Evolutionary conservation across 2,329 filamentous ascomycete genomes (phyloP).

Genomic region (Magnaporthales sp.): DNA sequence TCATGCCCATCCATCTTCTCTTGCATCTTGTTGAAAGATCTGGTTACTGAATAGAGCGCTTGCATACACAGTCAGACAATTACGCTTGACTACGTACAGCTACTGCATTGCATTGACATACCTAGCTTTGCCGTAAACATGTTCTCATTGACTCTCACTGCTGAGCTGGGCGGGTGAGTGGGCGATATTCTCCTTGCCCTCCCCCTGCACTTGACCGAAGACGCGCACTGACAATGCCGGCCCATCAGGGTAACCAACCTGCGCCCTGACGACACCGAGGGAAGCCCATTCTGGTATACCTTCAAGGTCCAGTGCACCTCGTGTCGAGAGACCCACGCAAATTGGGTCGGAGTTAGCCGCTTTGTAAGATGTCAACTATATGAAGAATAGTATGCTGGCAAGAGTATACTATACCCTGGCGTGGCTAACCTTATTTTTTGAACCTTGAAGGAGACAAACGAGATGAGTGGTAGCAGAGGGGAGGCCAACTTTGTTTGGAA

Average conservation of each 20-base stretch:
- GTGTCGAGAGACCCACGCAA: constrained; percentile 83
- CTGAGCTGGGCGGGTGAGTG: constrained; percentile 60
- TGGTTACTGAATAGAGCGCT: neutral
- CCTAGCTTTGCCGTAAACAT: constrained; percentile 30
- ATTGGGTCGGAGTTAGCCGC: constrained; percentile 76
- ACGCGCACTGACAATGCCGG: neutral
- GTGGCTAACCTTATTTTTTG: constrained; percentile 5
- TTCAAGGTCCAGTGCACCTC: constrained; percentile 99
- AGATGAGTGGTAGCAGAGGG: constrained; percentile 85
- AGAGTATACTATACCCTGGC: neutral
- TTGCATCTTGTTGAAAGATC: neutral
- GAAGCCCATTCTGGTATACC: constrained; percentile 87
- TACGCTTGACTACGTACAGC: neutral
- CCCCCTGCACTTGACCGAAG: neutral
- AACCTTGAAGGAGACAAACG: constrained; percentile 64
- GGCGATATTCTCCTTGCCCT: neutral
- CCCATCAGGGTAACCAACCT: constrained; percentile 74
- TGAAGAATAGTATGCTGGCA: too few relatives aligned
- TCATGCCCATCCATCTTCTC: neutral
- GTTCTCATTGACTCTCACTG: constrained; percentile 58
- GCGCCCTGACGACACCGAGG: constrained; percentile 71
- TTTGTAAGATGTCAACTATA: constrained; percentile 58
- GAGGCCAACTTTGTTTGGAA: constrained; percentile 99
- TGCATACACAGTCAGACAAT: neutral
- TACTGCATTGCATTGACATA: neutral